Base-by-base conservation (phyloP, 805 yeast genomes). In the Yarrowia yakushimensis region DNA sequence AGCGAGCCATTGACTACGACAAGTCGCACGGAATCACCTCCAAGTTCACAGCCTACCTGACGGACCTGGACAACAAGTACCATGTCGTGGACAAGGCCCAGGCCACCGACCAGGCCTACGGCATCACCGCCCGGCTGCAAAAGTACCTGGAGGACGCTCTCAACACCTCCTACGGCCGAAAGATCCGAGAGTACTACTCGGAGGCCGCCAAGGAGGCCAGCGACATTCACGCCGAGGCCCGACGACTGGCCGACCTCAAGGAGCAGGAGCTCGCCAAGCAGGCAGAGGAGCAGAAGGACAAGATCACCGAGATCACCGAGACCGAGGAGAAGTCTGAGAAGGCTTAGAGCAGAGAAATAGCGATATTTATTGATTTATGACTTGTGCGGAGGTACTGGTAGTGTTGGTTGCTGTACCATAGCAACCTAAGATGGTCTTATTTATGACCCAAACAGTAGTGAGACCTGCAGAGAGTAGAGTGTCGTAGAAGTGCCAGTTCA, bases 181-280 rank as follows among this genome's bases (percentile, higher is more conserved):
- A 79, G 72, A 76, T 88, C 50, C 86, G 84, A 68, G 75, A 76
- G 11, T 86, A 85, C 72, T 88, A 88, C 73, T 74, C 80, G 31
- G 79, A 71, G 27, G 79, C 83, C 39, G 81, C 81, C 17, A 77
- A 76, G 63, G 87, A 85, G 66, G 87, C 81, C 1, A 74, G 76
- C 60, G 85, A 84, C 63, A 88, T 88, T 54, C 92, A 88, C 72
- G 80, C 78, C 62, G 93, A 88, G 74, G 96, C 96, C 22, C 78
- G 79, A 66, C 79, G 93, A 68, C 78, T 88, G 70, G 87, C 87
- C 20, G 86, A 81, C 36, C 69, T 86, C 69, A 82, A 85, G 73
- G 61, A 39, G 36, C 28, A 55, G 61, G 61, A 55, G 48, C 34
- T 30, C 39, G 48, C 61, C 61, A 55, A 55, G 61, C 48, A 30